Evolutionary conservation across 257 asterid species (phyloP).

Genomic region (Henckelia pumila): DNA sequence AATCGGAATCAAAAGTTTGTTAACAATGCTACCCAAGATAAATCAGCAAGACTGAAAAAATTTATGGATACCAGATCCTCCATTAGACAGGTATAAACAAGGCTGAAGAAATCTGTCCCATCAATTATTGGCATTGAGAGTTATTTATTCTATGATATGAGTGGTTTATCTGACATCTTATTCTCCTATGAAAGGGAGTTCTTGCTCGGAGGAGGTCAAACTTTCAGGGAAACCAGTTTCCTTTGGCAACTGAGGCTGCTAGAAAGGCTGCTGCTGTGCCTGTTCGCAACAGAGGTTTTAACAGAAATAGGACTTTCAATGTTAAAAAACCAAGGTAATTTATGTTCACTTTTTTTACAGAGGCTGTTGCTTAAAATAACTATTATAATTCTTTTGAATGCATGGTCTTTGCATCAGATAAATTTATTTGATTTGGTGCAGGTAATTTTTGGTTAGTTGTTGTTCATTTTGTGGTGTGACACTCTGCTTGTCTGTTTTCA

Average conservation of each 20-base stretch:
- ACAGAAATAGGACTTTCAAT: slow-evolving; percentile 41
- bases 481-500: slow-evolving; percentile 30
- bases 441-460: slow-evolving; percentile 61
- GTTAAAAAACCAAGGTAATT: slow-evolving; percentile 65
- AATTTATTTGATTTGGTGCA: slow-evolving; percentile 32
- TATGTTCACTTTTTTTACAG: slow-evolving; percentile 6
- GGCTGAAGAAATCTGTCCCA: neutral
- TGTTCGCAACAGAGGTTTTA: slow-evolving; percentile 49
- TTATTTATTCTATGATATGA: neutral
- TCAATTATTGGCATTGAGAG: neutral
- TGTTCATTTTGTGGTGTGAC: slow-evolving; percentile 41
- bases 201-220: slow-evolving; percentile 77
- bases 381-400: slow-evolving; percentile 6
- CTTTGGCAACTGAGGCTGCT: slow-evolving; percentile 73
- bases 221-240: slow-evolving; percentile 72
- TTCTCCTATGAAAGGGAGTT: slow-evolving; percentile 53
- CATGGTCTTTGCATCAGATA: neutral
- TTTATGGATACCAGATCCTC: slow-evolving; percentile 67
- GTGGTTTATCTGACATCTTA: neutral
- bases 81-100: slow-evolving; percentile 63
- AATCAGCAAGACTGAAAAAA: slow-evolving; percentile 41
- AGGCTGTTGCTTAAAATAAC: neutral
- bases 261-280: slow-evolving; percentile 73
- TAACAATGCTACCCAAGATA: slow-evolving; percentile 52
- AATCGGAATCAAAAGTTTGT: slow-evolving; percentile 50